Evolutionary conservation across 306 rosid species (phyloP).

Genomic region (Prunus kanzakura): DNA sequence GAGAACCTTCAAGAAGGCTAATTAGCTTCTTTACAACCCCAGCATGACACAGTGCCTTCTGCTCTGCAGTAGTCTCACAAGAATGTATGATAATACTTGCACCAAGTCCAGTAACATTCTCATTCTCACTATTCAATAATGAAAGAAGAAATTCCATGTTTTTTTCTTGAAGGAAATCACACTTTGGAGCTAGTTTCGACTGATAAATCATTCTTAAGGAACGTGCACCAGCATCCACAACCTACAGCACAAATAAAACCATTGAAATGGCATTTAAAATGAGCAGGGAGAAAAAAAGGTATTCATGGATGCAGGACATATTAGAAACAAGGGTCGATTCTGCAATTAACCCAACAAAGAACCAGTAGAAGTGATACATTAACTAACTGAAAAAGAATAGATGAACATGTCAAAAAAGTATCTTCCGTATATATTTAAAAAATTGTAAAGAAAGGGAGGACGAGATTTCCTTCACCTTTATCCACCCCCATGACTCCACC

Average conservation of each 20-base stretch:
- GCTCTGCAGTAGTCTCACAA: constrained; percentile 59
- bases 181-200: constrained; percentile 86
- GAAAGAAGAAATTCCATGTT: constrained; percentile 71
- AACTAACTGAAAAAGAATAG: not conserved
- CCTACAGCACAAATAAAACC: constrained; percentile 39
- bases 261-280: constrained; percentile 7
- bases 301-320: not conserved
- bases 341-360: constrained; percentile 2
- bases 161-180: constrained; percentile 56
- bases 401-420: not conserved
- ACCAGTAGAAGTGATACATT: not conserved
- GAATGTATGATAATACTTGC: constrained; percentile 87
- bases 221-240: constrained; percentile 89
- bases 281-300: not conserved
- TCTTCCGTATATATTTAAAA: not conserved
- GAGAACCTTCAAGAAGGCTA: constrained; percentile 75
- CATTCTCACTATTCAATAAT: constrained; percentile 71
- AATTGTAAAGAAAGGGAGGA: not conserved
- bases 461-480: not conserved
- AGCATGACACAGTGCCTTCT: constrained; percentile 53
- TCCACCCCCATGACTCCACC: not conserved
- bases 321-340: not conserved
- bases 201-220: constrained; percentile 87
- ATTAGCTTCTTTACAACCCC: constrained; percentile 68
- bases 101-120: constrained; percentile 82